These are phyloP conservation scores for Globisporangium iwayamae DNA, from an alignment of 352 stramenopile species.

Conservation along the genomic window DNA sequence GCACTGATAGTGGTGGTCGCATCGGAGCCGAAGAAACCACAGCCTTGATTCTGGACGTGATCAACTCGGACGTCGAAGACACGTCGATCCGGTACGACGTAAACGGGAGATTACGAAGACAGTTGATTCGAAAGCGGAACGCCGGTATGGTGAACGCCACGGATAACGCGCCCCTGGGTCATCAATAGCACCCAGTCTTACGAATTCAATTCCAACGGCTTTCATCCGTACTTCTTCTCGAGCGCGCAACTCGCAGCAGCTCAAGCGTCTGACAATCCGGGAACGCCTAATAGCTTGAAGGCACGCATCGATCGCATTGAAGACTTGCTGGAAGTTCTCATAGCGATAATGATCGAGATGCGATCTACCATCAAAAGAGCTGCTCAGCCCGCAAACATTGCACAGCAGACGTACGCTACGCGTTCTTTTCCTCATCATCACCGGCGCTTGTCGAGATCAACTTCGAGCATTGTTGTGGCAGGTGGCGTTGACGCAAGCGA, in stretches of 20 bases:
- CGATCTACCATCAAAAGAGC: neutral
- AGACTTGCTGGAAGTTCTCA: neutral
- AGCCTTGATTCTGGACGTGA: neutral
- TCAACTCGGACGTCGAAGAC: neutral
- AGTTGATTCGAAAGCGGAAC: neutral
- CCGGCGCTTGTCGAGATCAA: too few relatives aligned
- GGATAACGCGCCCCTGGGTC: neutral
- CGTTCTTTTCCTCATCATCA: too few relatives aligned
- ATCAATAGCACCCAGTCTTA: neutral
- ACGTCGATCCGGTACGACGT: neutral
- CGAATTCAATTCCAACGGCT: too few relatives aligned
- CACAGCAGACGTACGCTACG: too few relatives aligned
- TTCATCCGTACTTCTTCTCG: neutral
- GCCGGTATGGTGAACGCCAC: neutral
- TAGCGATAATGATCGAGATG: neutral
- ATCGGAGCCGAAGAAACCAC: neutral
- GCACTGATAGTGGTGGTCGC: neutral
- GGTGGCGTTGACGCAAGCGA: too few relatives aligned
- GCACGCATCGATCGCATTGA: neutral
- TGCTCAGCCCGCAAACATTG: neutral
- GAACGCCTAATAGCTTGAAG: neutral
- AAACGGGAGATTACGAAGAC: neutral
- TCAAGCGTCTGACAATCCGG: neutral
- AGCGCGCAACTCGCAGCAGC: neutral
- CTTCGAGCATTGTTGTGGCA: too few relatives aligned